Evolutionary conservation across 2,329 filamentous ascomycete genomes (phyloP).

Genomic region (Aspergillus novofumigatus): DNA sequence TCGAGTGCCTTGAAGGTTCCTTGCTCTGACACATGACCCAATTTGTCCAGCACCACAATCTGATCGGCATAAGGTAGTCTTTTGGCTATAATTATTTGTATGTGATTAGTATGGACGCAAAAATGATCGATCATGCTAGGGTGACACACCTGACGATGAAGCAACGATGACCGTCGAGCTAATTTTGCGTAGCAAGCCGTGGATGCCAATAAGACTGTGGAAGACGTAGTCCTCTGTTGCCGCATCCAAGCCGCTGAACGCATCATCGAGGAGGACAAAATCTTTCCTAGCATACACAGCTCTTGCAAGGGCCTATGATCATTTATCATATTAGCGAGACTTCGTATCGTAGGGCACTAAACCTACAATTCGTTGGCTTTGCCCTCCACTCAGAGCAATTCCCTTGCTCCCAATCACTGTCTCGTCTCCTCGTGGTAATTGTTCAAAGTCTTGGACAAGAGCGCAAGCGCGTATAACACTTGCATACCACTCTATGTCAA

Average conservation of each 20-base stretch:
- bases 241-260: slow-evolving; percentile 49
- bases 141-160: slow-evolving; percentile 30
- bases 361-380: slow-evolving; percentile 48
- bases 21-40: slow-evolving; percentile 40
- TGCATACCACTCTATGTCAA: slow-evolving; percentile 36
- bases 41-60: slow-evolving; percentile 36
- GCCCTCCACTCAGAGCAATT: slow-evolving; percentile 50
- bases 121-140: neutral
- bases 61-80: slow-evolving; percentile 42
- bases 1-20: slow-evolving; percentile 37
- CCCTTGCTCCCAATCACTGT: slow-evolving; percentile 51
- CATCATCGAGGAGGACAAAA: slow-evolving; percentile 49
- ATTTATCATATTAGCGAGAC: neutral
- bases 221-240: slow-evolving; percentile 49
- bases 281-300: slow-evolving; percentile 49
- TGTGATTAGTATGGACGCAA: neutral
- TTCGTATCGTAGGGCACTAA: neutral
- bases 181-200: slow-evolving; percentile 44
- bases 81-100: slow-evolving; percentile 23
- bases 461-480: slow-evolving; percentile 35
- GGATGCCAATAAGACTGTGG: slow-evolving; percentile 42
- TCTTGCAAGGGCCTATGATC: slow-evolving; percentile 46
- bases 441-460: slow-evolving; percentile 37
- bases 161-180: slow-evolving; percentile 38
- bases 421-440: slow-evolving; percentile 39